Conservation (phyloP, 306 rosid genomes). For the Acacia melanoxylon region DNA sequence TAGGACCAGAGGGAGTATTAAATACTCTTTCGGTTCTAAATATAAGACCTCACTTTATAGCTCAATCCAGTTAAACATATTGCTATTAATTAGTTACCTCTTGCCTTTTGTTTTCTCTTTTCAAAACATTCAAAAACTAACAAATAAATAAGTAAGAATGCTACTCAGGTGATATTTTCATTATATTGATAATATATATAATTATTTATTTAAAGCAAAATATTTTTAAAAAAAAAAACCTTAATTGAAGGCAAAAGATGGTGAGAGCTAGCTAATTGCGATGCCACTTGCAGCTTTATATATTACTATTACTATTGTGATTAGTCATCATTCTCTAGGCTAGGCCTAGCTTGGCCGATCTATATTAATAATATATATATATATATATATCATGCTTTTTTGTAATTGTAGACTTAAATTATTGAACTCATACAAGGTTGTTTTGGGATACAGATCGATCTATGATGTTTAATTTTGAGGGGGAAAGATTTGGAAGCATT, state of each 20-base stretch:
- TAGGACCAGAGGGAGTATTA: no score
- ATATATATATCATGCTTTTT: not conserved
- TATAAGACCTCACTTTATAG: no score
- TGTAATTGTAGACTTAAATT: not conserved
- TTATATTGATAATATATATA: not conserved
- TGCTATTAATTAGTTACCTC: not conserved
- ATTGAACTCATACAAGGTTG: not conserved
- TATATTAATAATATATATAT: no score
- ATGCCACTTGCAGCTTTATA: not conserved
- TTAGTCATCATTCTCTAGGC: not conserved
- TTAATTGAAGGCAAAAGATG: not conserved
- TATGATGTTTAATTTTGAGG: constrained; percentile 23
- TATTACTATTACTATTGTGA: not conserved
- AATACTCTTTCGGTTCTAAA: no score
- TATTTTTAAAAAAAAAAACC: no score
- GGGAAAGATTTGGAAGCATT: constrained; percentile 17
- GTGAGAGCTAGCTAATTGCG: not conserved
- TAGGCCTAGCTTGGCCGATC: not conserved
- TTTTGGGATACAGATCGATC: constrained; percentile 2
- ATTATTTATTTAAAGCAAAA: not conserved
- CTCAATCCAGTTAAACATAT: no score
- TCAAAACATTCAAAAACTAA: not conserved
- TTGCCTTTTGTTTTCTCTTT: not conserved
- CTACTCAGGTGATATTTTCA: not conserved
- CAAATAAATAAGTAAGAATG: not conserved